Evolutionary conservation across 306 rosid species (phyloP).

Genomic region (Arachis stenosperma): DNA sequence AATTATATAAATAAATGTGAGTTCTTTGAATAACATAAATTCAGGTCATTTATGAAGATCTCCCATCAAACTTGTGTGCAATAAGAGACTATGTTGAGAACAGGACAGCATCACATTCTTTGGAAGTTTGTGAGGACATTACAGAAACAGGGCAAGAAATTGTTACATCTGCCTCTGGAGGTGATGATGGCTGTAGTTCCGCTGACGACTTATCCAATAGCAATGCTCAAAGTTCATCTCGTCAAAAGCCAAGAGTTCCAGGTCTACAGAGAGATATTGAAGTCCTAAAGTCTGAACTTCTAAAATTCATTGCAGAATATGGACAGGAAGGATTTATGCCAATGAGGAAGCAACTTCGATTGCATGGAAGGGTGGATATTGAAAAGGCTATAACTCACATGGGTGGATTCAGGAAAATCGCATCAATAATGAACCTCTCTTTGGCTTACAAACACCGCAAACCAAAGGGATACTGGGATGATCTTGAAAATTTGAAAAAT

Average conservation of each 20-base stretch:
- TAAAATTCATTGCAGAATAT: slow-evolving; percentile 70
- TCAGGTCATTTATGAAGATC: slow-evolving; percentile 91
- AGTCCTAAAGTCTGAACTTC: slow-evolving; percentile 73
- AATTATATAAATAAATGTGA: slow-evolving; percentile 2
- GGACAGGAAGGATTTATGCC: slow-evolving; percentile 98
- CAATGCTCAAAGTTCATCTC: slow-evolving; percentile 43
- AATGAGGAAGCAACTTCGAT: slow-evolving; percentile 88
- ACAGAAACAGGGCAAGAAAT: slow-evolving; percentile 42
- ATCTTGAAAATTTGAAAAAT: slow-evolving; percentile 68
- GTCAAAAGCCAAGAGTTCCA: slow-evolving; percentile 72
- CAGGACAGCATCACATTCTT: slow-evolving; percentile 39
- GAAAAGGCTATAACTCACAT: slow-evolving; percentile 88
- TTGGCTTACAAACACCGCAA: slow-evolving; percentile 86
- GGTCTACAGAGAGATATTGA: slow-evolving; percentile 84
- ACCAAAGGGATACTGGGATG: slow-evolving; percentile 95
- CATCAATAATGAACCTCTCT: slow-evolving; percentile 77
- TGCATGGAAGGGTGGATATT: slow-evolving; percentile 80
- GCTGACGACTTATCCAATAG: slow-evolving; percentile 39
- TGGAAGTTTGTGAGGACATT: slow-evolving; percentile 42
- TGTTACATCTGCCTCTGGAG: slow-evolving; percentile 39
- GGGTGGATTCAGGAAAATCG: slow-evolving; percentile 92
- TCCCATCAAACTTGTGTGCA: slow-evolving; percentile 88
- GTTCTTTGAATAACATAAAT: background rate
- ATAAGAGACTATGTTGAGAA: slow-evolving; percentile 78
- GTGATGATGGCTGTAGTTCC: slow-evolving; percentile 36